phyloP scores from a whole-genome alignment of 2,329 filamentous ascomycete species.

The Ascochyta lentis region DNA sequence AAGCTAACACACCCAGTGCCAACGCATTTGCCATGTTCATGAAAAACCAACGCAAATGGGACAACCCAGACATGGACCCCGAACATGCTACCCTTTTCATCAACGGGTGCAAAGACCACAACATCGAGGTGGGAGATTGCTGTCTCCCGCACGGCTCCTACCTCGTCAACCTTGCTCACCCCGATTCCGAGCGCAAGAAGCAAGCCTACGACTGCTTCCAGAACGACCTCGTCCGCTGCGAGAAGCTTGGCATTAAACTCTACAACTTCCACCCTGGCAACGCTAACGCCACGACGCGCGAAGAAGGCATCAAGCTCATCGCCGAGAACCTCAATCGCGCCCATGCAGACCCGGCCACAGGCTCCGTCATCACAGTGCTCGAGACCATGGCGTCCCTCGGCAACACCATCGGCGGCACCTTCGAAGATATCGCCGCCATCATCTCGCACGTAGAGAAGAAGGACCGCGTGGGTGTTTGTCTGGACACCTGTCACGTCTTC shows the following conservation, averaged over 20 bases:
- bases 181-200: conserved; percentile 76
- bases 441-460: conserved; percentile 83
- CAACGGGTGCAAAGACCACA: conserved; percentile 69
- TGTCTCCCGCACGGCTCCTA: conserved; percentile 94
- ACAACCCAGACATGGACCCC: conserved; percentile 75
- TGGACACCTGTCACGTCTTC: conserved; percentile 97
- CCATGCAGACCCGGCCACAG: conserved; percentile 71
- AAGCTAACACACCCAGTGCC: conserved; percentile 59
- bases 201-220: conserved; percentile 88
- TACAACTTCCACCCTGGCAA: conserved; percentile 99
- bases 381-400: conserved; percentile 94
- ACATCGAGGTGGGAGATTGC: conserved; percentile 76
- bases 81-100: conserved; percentile 74
- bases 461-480: conserved; percentile 84
- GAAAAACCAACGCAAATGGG: conserved; percentile 96
- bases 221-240: conserved; percentile 86
- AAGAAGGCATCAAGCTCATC: conserved; percentile 77
- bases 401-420: conserved; percentile 83
- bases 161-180: conserved; percentile 91
- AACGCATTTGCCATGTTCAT: conserved; percentile 95
- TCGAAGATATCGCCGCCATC: conserved; percentile 85
- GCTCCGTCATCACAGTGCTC: conserved; percentile 78
- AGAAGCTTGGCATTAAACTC: conserved; percentile 82
- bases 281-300: conserved; percentile 69
- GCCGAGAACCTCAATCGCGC: conserved; percentile 82